Base-by-base conservation (phyloP, 768 basidiomycete species). In the Lactarius pseudohatsudake region DNA sequence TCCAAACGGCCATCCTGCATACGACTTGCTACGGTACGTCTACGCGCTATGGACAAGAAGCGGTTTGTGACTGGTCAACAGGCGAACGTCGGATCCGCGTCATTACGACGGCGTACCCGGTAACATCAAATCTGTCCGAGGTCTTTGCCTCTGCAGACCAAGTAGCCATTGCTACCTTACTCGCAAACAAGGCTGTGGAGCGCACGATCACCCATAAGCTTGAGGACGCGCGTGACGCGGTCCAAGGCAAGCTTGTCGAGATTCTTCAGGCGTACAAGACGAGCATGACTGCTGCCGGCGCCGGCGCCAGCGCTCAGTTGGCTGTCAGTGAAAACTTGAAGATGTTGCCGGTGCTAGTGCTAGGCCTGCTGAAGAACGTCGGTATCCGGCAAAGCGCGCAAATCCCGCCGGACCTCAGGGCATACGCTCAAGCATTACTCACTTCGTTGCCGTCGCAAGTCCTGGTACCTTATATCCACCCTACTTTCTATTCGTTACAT, bases 371-470 rank as follows among this genome's bases (percentile, higher is more conserved):
- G 77, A 99, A 99, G 82, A 96, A 98, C 73, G 96, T 96, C 70
- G 97, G 94, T 56, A 82, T 98, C 60, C 86, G 97, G 62, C 95
- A 98, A 81, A 98, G 96, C 77, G 87, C 93, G 3, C 94, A 96
- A 74, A 98, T 99, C 75, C 95, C 96, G 40, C 92, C 96, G 10
- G 97, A 99, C 78, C 88, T 99, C 59, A 83, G 97, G 70, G 91
- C 95, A 11, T 98, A 98, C 74, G 93, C 97, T 1, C 96, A 98
- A 77, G 90, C 90, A 7, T 79, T 99, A 41, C 82, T 98, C 71
- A 93, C 93, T 1, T 92, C 95, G 9, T 76, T 98, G 59, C 97
- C 97, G 0, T 89, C 94, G 3, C 93, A 99, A 80, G 77, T 89
- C 10, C 85, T 99, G 58, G 82, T 98, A 64, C 94, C 97, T 0